Evolutionary conservation across 2,329 filamentous ascomycete genomes (phyloP), one percentile per base, ranked within the genome.

Genomic region (Fusarium annulatum): DNA sequence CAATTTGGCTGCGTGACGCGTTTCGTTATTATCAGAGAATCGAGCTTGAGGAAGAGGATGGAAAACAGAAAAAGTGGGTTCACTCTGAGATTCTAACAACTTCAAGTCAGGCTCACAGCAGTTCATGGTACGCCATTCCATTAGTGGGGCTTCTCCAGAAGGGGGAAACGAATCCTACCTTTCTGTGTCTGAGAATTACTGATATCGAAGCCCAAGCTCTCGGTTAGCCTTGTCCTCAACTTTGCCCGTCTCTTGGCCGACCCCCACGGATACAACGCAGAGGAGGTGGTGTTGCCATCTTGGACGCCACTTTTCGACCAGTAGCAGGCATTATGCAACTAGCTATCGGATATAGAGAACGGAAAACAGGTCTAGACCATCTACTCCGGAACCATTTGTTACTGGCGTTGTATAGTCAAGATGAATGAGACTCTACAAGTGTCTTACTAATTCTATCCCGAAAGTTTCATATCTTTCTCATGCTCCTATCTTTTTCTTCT

Each of bases 401-500:
- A 28, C 9, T 10, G 34, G 10, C 19, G 10, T 18, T 18, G 26
- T 12, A 2, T 30, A 55, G 4, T 53, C 23, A 21, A 16, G 2
- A 5, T 9, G 34, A 7, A 14, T 41, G 5, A 18, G 23, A n/a
- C 10, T n/a, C 5, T 28, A 15, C 15, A 9, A 12, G 23, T 30
- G 30, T n/a, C 7, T n/a, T 4, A 21, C 34, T 9, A 39, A 28
- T n/a, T 11, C 18, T 16, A 4, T 12, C 7, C 38, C 2, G 12
- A 28, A 12, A 12, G 18, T 3, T 28, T 38, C 1, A 12, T 28
- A 0, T 21, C 7, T 16, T 26, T 36, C 1, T 14, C 10, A 3
- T 33, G 3, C 4, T 2, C 10, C 3, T 0, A 18, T 4, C 7
- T 7, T 1, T 19, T 51, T 2, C 3, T 33, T 14, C 1, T 12